Base-by-base conservation (phyloP, 2,329 filamentous ascomycete genomes). In the Claviceps africana region DNA sequence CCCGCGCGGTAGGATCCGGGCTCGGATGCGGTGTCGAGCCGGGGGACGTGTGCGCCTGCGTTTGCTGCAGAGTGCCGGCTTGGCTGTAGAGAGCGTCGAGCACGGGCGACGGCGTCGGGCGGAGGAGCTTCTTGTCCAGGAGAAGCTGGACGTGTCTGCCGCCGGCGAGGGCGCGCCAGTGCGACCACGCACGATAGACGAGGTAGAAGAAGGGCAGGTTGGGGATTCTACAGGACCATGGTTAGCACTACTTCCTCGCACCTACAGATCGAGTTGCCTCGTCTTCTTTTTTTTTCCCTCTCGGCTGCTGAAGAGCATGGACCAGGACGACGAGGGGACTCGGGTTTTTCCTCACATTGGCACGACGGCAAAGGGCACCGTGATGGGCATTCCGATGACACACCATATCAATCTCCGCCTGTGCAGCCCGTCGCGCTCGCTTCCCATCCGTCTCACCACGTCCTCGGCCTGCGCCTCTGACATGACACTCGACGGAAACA, bases 121-220 rank as follows among this genome's bases (percentile, higher is more conserved):
- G 75, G 40, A 95, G 72, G 30, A 93, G 77, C 47, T 84, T 80
- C 58, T 90, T 83, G 53, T 85, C 71, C 42, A 91, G 68, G 13
- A 98, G 77, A 66, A 88, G 93, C 58, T 91, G 80, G 35, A 97
- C 72, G 65, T 97, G 87, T 61, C 82, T 86, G 21, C 88, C 90
- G 51, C 93, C 93, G 39, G 81, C 79, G 51, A 95, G 72, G 51
- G 93, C 93, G 71, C 85, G 80, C 81, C 86, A 95, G 68, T 95
- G 88, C 21, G 87, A 94, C 85, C 86, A 97, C 28, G 88, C 85
- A 57, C 93, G 80, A 71, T 94, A 98, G 19, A 80, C 81, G 42
- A 97, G 78, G 67, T 97, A 98, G 73, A 97, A 97, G 74, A 97
- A 97, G 19, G 93, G 93, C 13, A 98, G 74, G 65, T 98, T 96